Evolutionary conservation across 2,329 filamentous ascomycete genomes (phyloP), one percentile per base, ranked within the genome.

Genomic region (Berkeleyomyces basicola): DNA sequence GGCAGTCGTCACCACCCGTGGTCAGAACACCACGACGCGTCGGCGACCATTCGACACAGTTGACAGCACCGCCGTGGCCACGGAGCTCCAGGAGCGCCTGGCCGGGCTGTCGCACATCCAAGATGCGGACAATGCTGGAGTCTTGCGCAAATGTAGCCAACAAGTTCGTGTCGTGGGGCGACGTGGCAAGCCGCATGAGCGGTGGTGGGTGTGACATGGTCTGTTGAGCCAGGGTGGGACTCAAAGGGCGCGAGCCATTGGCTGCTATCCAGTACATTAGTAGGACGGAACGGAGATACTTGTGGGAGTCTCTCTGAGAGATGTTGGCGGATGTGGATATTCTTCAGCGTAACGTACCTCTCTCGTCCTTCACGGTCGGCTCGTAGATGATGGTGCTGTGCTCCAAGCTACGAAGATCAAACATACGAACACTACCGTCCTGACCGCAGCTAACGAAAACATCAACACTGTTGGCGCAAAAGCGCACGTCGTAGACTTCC

Each of bases 301-400:
- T 23, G 37, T 40, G 23, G 2, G 23, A 23, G 23, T 23, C 23
- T 23, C 23, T 2, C 23, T 23, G 23, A 23, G 23, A 23, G 23
- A 23, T 23, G 23, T 23, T 23, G 2, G 23, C 23, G 23, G 23
- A 2, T 23, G 23, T 23, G 23, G 23, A 2, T 11, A 42, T 47
- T 57, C 36, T 16, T 11, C 31, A 10, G 5, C 16, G 39, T 49
- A n/a, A 61, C 58, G 37, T 76, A 90, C 87, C 81, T 77, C 82
- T 76, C 53, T 86, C 83, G 66, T 86, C 85, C 75, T 96, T 96
- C 67, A 90, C 87, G 0, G 89, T 92, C 3, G 93, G 93, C 73
- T 99, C 93, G 72, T 99, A 99, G 67, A 99, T 99, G 72, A 99
- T 99, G 59, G 93, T 99, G 67, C 91, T 96, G 73, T 99, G 93